Evolutionary conservation across 371 early-diverging fungal species (phyloP).

Genomic region (Entomophthora muscae): DNA sequence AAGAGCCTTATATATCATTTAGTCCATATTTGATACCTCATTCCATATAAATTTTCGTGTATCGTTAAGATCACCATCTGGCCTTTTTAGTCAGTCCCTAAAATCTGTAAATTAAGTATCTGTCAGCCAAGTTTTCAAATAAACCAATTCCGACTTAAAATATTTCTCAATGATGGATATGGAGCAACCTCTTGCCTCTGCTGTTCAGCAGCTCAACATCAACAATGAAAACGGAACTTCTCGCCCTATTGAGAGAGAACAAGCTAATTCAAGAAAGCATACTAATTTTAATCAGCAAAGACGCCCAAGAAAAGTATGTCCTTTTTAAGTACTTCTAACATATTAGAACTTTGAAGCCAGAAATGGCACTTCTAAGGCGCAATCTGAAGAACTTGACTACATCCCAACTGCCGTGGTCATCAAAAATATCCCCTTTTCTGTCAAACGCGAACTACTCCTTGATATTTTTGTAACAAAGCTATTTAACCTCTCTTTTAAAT

Average conservation of each 20-base stretch:
- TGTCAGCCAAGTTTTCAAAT: background rate
- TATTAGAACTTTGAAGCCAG: background rate
- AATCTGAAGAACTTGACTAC: slow-evolving; percentile 21
- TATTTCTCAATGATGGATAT: background rate
- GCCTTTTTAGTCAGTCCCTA: background rate
- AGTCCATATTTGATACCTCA: background rate
- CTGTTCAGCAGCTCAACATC: background rate
- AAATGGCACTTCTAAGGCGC: slow-evolving; percentile 10
- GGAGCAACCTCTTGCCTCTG: background rate
- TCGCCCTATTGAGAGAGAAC: background rate
- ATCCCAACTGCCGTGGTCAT: slow-evolving; percentile 65
- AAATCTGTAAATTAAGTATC: background rate
- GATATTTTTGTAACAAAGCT: slow-evolving; percentile 29
- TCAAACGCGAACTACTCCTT: slow-evolving; percentile 54
- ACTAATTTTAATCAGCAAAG: background rate
- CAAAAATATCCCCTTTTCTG: slow-evolving; percentile 64
- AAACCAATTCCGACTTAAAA: background rate
- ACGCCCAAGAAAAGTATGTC: background rate
- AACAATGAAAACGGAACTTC: background rate
- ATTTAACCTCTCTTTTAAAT: slow-evolving; percentile 1
- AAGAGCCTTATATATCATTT: background rate
- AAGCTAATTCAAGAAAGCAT: background rate
- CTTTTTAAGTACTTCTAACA: background rate
- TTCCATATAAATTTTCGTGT: background rate
- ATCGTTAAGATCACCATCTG: background rate